phyloP scores from a whole-genome alignment of 2,329 filamentous ascomycete genomes.

The Fusarium sp. region DNA sequence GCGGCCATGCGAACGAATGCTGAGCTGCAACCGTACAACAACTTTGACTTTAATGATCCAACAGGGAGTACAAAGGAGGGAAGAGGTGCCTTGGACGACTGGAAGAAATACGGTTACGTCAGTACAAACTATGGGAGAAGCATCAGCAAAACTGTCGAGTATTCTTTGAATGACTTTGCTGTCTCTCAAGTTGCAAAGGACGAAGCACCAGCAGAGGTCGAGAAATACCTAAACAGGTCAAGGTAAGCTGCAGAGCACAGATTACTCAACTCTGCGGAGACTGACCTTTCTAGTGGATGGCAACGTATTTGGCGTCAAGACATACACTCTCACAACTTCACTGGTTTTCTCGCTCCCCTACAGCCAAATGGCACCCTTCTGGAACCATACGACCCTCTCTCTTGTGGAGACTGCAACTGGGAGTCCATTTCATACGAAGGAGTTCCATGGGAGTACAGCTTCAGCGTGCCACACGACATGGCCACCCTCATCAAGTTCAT shows the following conservation, averaged over 20 bases:
- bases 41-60: slow-evolving; percentile 59
- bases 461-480: slow-evolving; percentile 69
- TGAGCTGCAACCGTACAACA: slow-evolving; percentile 63
- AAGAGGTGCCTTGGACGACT: slow-evolving; percentile 68
- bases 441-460: slow-evolving; percentile 61
- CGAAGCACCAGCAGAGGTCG: slow-evolving; percentile 61
- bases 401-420: slow-evolving; percentile 60
- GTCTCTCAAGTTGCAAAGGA: slow-evolving; percentile 51
- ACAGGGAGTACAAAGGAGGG: slow-evolving; percentile 64
- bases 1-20: slow-evolving; percentile 66
- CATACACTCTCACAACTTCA: slow-evolving; percentile 59
- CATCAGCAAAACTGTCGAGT: slow-evolving; percentile 66
- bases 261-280: too few species aligned
- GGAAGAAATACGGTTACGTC: slow-evolving; percentile 67
- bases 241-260: too few species aligned
- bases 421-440: slow-evolving; percentile 58
- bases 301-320: slow-evolving; percentile 67
- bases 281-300: slow-evolving; percentile 59
- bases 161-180: slow-evolving; percentile 68
- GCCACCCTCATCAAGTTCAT: slow-evolving; percentile 60
- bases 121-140: slow-evolving; percentile 63
- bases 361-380: slow-evolving; percentile 43
- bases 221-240: slow-evolving; percentile 57
- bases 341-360: slow-evolving; percentile 67
- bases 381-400: slow-evolving; percentile 58